Evolutionary conservation across 1,284 basidiomycete genomes (phyloP).

Genomic region (Athelia sp.): DNA sequence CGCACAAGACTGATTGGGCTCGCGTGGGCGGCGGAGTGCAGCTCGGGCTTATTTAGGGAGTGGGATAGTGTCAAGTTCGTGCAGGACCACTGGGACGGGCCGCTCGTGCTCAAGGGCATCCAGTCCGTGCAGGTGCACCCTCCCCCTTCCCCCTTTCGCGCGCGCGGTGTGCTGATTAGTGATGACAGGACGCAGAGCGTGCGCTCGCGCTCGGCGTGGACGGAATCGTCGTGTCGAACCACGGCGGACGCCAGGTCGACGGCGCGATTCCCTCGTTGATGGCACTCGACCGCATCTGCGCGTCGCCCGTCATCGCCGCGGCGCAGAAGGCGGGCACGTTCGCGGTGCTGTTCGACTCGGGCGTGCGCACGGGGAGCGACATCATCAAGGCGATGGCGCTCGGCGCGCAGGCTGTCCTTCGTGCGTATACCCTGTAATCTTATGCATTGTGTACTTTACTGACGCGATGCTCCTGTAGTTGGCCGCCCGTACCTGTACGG

Average conservation of each 20-base stretch:
- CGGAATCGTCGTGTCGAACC: slow-evolving; percentile 79
- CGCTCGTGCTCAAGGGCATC: slow-evolving; percentile 68
- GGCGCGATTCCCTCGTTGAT: slow-evolving; percentile 70
- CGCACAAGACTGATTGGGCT: slow-evolving; percentile 39
- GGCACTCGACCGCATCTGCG: slow-evolving; percentile 59
- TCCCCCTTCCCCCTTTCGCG: slow-evolving; percentile 1
- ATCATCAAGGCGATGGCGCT: slow-evolving; percentile 74
- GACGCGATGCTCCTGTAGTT: slow-evolving; percentile 29
- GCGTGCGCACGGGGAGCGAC: slow-evolving; percentile 71
- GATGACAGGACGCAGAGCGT: slow-evolving; percentile 57
- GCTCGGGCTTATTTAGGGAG: slow-evolving; percentile 50
- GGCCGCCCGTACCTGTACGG: slow-evolving; percentile 62
- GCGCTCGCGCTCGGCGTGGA: slow-evolving; percentile 64
- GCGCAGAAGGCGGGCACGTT: slow-evolving; percentile 57
- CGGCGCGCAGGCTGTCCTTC: slow-evolving; percentile 59
- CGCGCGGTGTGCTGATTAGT: background rate
- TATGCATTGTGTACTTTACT: slow-evolving; percentile 3
- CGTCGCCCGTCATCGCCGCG: slow-evolving; percentile 47
- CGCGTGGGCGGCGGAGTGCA: slow-evolving; percentile 53
- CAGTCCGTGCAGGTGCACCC: slow-evolving; percentile 40
- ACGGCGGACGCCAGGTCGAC: slow-evolving; percentile 81
- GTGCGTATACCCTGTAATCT: slow-evolving; percentile 37
- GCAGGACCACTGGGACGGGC: slow-evolving; percentile 65
- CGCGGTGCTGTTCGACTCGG: slow-evolving; percentile 76
- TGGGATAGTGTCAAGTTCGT: slow-evolving; percentile 67